Base-by-base conservation (phyloP, 73 alveolate genomes). In the Blepharisma stoltei region DNA sequence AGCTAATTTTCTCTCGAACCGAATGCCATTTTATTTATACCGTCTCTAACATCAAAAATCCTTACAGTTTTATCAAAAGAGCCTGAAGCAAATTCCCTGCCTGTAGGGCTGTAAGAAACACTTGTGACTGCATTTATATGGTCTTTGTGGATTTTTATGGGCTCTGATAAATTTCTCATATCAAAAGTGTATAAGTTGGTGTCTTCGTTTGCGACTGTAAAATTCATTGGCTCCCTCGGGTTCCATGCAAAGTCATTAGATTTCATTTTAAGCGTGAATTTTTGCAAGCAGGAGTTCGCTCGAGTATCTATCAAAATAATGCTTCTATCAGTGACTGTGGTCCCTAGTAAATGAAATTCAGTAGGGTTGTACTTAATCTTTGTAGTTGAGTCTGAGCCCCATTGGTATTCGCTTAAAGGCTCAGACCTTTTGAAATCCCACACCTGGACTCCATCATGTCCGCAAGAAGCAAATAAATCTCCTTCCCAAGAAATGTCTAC, bases 81-180 rank as follows among this genome's bases (percentile, higher is more conserved):
- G 1, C 98, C 99, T 18, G 99, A 90, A 25, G 94, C 99, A 77
- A 96, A 96, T 82, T 96, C 98, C 65, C 97, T 87, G 5, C 99
- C 99, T 9, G 98, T 95, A 5, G 99, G 98, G 41, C 96, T 87
- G 32, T 25, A 54, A 73, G 77, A 14, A n/a, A 73, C 52, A 54
- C 52, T n/a, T 1, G 50, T 27, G 25, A 96, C 98, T 5, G 99
- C 99, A 70, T 94, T 87, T 78, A 95, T 90, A 81, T 95, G 99
- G 75, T 96, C 99, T 82, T 95, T 96, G 77, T 96, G 99, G 44
- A 96, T 90, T 93, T 91, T 89, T 68, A 89, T 87, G 50, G 97
- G 97, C 69, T 76, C 78, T 60, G 94, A 97, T 71, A 95, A 83
- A 60, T 95, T 95, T 75, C 99, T 82, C 97, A 96, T 95, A 77